Evolutionary conservation across 139 green algal genomes (phyloP).

Genomic region (Auxenochlorella protothecoides): DNA sequence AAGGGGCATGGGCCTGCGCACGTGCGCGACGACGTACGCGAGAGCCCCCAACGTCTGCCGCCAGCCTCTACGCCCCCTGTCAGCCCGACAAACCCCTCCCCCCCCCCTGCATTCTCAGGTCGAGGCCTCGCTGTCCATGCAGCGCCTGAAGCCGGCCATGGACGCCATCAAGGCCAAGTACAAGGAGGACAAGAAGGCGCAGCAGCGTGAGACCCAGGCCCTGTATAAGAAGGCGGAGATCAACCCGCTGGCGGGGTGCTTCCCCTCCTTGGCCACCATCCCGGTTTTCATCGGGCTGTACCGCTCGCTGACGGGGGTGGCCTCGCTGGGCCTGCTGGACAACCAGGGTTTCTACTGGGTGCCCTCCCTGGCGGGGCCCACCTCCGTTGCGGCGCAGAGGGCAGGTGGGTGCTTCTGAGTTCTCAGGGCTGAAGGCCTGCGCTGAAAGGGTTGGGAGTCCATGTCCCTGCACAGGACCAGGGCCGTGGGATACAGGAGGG

Average conservation of each 20-base stretch:
- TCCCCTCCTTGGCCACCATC: conserved; percentile 82
- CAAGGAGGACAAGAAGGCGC: conserved; percentile 72
- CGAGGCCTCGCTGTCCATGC: neutral
- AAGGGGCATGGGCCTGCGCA: too few relatives aligned
- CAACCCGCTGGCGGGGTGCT: conserved; percentile 72
- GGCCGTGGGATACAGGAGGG: too few relatives aligned
- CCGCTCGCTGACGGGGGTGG: conserved; percentile 55
- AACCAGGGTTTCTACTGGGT: conserved; percentile 83
- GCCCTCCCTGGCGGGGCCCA: conserved; percentile 60
- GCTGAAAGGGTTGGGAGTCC: too few relatives aligned
- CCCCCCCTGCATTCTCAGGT: neutral
- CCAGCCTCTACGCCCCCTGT: neutral
- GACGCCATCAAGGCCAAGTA: conserved; percentile 82
- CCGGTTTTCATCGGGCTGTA: conserved; percentile 89
- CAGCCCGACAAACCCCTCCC: neutral
- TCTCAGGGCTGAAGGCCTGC: too few relatives aligned
- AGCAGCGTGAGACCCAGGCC: conserved; percentile 63
- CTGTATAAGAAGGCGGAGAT: conserved; percentile 83
- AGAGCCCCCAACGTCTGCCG: conserved; percentile 4
- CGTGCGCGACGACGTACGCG: too few relatives aligned
- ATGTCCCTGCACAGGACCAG: too few relatives aligned
- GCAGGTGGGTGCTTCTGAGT: conserved; percentile 9
- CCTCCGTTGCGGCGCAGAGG: conserved; percentile 26
- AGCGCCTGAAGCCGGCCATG: conserved; percentile 53
- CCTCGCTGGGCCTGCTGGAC: conserved; percentile 24